phyloP scores from a whole-genome alignment of 371 early-diverging fungal species.

The Mortierella sp. region DNA sequence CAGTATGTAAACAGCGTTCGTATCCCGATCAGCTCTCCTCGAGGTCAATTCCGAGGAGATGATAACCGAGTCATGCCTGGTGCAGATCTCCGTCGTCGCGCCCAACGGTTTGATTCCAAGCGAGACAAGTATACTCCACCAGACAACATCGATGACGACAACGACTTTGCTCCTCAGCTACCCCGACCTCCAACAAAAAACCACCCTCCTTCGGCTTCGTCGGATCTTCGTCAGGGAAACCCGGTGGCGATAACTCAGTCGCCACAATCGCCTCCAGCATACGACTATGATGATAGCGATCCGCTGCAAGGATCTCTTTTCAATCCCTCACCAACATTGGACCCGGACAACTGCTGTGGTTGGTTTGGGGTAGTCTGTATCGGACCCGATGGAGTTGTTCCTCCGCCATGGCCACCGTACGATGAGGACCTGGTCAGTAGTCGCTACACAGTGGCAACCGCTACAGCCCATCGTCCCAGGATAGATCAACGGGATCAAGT shows the following conservation, averaged over 20 bases:
- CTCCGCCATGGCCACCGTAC: conserved; percentile 41
- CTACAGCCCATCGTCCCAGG: background rate
- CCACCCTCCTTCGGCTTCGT: background rate
- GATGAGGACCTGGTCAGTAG: conserved; percentile 42
- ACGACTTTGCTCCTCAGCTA: background rate
- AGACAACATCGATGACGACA: background rate
- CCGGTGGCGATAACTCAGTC: background rate
- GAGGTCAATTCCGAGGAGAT: background rate
- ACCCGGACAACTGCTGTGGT: conserved; percentile 43
- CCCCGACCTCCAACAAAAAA: background rate
- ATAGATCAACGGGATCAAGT: background rate
- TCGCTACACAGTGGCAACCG: background rate
- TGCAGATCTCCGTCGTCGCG: background rate
- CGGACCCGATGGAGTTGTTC: conserved; percentile 44
- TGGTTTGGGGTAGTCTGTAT: conserved; percentile 54
- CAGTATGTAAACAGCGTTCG: conserved; percentile 37
- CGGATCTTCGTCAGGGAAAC: background rate
- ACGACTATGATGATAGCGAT: background rate
- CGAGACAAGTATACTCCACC: background rate
- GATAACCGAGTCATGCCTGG: background rate
- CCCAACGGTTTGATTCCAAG: background rate
- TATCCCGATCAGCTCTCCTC: background rate
- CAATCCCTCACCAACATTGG: conserved; percentile 1
- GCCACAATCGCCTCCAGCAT: background rate
- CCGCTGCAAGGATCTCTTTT: background rate